Evolutionary conservation across 352 stramenopile genomes (phyloP).

Genomic region (Saprolegnia parasitica): DNA sequence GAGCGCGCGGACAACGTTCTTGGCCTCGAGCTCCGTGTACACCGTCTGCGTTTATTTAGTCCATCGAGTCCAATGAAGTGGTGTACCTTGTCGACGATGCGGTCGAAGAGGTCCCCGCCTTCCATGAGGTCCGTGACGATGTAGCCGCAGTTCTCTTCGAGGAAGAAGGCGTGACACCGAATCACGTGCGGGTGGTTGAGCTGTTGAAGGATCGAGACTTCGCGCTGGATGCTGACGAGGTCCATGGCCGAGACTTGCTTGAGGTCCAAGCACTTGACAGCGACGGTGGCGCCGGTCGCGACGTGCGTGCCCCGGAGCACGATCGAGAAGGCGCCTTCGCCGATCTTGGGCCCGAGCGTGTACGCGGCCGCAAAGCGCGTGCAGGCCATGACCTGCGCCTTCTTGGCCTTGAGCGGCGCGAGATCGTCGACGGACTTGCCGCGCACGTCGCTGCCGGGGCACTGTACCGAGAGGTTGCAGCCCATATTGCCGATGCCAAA

Average conservation of each 20-base stretch:
- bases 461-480: not conserved
- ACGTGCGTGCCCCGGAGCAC: slow-evolving; percentile 47
- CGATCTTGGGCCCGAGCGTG: slow-evolving; percentile 45
- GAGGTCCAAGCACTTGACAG: slow-evolving; percentile 85
- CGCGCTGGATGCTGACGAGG: slow-evolving; percentile 46
- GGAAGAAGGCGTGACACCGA: slow-evolving; percentile 86
- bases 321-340: slow-evolving; percentile 54
- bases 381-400: not conserved
- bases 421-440: not conserved
- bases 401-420: not conserved
- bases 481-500: not conserved
- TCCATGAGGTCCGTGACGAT: slow-evolving; percentile 96
- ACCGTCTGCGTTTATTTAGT: slow-evolving; percentile 38
- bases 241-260: slow-evolving; percentile 50
- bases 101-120: slow-evolving; percentile 77
- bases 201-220: slow-evolving; percentile 54
- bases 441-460: not conserved
- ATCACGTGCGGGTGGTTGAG: slow-evolving; percentile 89
- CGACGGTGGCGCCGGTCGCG: slow-evolving; percentile 38
- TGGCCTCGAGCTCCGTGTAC: slow-evolving; percentile 71
- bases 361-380: slow-evolving; percentile 60
- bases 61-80: not conserved
- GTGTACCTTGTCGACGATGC: slow-evolving; percentile 71
- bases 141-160: slow-evolving; percentile 91
- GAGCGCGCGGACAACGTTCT: slow-evolving; percentile 69